A percentile compares a stretch with the other conserved stretches of the same genome.
Conservation (phyloP, 768 basidiomycete genomes). For the Rossbeevera mucosa region DNA sequence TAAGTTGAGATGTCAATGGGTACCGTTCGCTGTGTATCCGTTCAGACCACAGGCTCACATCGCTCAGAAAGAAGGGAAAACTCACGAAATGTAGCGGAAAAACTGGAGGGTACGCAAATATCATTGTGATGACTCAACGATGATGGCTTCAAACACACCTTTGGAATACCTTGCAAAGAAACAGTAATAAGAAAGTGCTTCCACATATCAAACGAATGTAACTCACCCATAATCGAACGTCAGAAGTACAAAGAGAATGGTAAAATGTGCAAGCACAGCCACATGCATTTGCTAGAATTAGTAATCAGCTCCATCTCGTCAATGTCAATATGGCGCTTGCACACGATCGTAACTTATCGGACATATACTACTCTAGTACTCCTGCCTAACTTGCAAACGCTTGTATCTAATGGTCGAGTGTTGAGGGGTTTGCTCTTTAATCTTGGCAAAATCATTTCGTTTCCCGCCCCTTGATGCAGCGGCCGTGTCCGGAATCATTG, state of each 20-base stretch:
- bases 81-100: slow-evolving; percentile 94
- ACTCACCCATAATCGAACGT: slow-evolving; percentile 22
- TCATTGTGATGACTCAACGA: slow-evolving; percentile 6
- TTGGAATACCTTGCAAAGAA: slow-evolving; percentile 50
- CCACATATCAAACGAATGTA: neutral
- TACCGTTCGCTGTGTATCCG: slow-evolving; percentile 75
- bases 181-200: slow-evolving; percentile 1
- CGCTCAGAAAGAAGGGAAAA: neutral
- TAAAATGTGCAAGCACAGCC: slow-evolving; percentile 16
- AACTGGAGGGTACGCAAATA: slow-evolving; percentile 49
- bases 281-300: slow-evolving; percentile 1
- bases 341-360: too few species aligned
- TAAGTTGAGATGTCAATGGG: slow-evolving; percentile 95
- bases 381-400: too few species aligned
- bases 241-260: slow-evolving; percentile 5
- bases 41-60: slow-evolving; percentile 10
- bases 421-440: too few species aligned
- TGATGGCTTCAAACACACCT: slow-evolving; percentile 39
- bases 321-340: too few species aligned
- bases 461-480: too few species aligned
- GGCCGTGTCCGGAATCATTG: too few species aligned
- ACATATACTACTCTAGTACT: too few species aligned
- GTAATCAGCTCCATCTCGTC: too few species aligned
- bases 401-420: too few species aligned
- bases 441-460: too few species aligned